phyloP scores from a whole-genome alignment of 441 rosid genomes.

The Melastoma candidum region DNA sequence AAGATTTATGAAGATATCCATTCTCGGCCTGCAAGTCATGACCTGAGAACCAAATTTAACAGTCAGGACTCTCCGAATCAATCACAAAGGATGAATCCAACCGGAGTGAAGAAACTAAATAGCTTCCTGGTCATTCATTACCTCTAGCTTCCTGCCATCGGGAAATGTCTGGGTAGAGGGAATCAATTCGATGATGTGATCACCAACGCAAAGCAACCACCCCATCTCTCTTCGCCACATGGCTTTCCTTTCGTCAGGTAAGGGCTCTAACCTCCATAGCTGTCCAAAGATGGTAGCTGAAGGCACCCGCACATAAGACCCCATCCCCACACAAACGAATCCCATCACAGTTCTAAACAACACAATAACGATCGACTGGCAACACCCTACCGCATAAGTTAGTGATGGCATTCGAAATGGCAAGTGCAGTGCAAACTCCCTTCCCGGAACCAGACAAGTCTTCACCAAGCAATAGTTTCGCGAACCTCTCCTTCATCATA shows the following conservation, averaged over 20 bases:
- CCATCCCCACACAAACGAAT: too few species aligned
- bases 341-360: too few species aligned
- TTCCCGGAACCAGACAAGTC: too few species aligned
- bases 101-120: not conserved
- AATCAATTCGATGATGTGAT: constrained; percentile 86
- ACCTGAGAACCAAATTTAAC: constrained; percentile 33
- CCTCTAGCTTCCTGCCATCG: constrained; percentile 95
- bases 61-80: too few species aligned
- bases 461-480: too few species aligned
- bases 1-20: constrained; percentile 78
- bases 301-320: too few species aligned
- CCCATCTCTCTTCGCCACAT: constrained; percentile 99
- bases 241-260: constrained; percentile 66
- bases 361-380: too few species aligned
- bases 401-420: too few species aligned
- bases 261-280: constrained; percentile 90
- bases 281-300: constrained; percentile 26
- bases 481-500: too few species aligned
- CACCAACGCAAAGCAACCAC: constrained; percentile 86
- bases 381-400: too few species aligned
- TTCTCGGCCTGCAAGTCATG: constrained; percentile 89
- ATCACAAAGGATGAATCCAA: too few species aligned
- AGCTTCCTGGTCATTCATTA: constrained; percentile 9
- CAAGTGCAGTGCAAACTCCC: too few species aligned
- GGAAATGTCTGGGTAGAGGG: constrained; percentile 95